Evolutionary conservation across 495 filamentous ascomycete genomes (phyloP).

Genomic region (Aspergillus cavernicola): DNA sequence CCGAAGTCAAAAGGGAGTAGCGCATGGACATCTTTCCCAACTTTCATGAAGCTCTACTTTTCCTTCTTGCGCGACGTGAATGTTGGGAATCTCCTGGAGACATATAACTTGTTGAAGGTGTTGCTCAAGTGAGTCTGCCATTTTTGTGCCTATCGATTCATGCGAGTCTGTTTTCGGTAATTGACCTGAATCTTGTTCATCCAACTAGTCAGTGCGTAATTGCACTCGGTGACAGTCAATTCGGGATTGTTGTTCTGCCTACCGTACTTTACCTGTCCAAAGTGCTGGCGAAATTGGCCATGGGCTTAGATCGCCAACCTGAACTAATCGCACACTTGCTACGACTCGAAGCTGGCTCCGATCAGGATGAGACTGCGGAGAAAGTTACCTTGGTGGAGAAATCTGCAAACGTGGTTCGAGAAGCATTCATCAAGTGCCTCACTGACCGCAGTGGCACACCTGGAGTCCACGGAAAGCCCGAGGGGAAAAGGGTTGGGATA

Average conservation of each 20-base stretch:
- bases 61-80: conserved; percentile 75
- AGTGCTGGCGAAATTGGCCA: conserved; percentile 73
- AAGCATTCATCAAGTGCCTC: conserved; percentile 86
- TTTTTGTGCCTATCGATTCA: background rate
- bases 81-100: conserved; percentile 66
- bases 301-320: conserved; percentile 72
- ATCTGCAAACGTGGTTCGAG: conserved; percentile 81
- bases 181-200: conserved; percentile 1
- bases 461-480: conserved; percentile 52
- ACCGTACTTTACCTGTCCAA: conserved; percentile 73
- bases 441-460: conserved; percentile 69
- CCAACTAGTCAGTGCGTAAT: conserved; percentile 64
- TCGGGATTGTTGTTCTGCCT: conserved; percentile 73
- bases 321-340: conserved; percentile 60
- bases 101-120: conserved; percentile 68
- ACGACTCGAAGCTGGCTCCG: conserved; percentile 43
- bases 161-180: background rate
- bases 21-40: conserved; percentile 69
- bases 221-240: conserved; percentile 71
- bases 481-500: conserved; percentile 82
- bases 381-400: conserved; percentile 76
- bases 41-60: conserved; percentile 76
- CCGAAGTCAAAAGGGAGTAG: conserved; percentile 57
- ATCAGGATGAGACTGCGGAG: conserved; percentile 52
- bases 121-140: conserved; percentile 59